Evolutionary conservation across 1,139 yeast species (phyloP).

Genomic region (Geotrichum phurueaensis): DNA sequence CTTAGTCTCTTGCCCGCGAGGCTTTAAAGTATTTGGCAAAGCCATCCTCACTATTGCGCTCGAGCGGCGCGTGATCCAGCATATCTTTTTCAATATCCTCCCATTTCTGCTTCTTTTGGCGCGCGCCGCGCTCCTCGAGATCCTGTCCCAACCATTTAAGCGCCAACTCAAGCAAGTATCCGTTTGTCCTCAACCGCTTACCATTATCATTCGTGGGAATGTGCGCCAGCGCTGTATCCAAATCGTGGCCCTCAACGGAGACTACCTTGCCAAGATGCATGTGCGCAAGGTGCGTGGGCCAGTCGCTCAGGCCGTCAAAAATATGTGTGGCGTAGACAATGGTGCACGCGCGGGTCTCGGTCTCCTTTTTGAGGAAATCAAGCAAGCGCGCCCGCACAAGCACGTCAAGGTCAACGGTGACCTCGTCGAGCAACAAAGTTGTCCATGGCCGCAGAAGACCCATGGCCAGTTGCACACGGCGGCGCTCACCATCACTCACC

Average conservation of each 20-base stretch:
- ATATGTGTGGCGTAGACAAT: slow-evolving; percentile 89
- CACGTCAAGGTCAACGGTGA: slow-evolving; percentile 92
- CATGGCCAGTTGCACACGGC: slow-evolving; percentile 91
- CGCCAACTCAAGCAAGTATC: slow-evolving; percentile 36
- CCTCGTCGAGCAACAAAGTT: slow-evolving; percentile 79
- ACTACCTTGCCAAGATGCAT: slow-evolving; percentile 57
- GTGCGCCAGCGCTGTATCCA: neutral
- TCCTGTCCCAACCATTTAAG: slow-evolving; percentile 38
- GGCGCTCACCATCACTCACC: slow-evolving; percentile 88
- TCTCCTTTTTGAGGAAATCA: slow-evolving; percentile 63
- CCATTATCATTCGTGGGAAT: neutral
- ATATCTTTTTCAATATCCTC: slow-evolving; percentile 26
- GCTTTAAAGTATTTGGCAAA: slow-evolving; percentile 31
- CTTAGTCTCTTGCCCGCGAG: slow-evolving; percentile 27
- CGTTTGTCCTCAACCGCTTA: slow-evolving; percentile 30
- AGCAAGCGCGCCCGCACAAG: slow-evolving; percentile 74
- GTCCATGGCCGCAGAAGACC: slow-evolving; percentile 90
- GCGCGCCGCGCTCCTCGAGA: slow-evolving; percentile 44
- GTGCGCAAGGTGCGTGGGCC: slow-evolving; percentile 88
- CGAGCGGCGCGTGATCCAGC: slow-evolving; percentile 26
- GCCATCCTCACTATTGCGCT: slow-evolving; percentile 25
- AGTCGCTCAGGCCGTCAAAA: slow-evolving; percentile 82
- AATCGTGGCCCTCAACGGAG: slow-evolving; percentile 8
- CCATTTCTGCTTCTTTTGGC: slow-evolving; percentile 26
- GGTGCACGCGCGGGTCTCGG: slow-evolving; percentile 58